Base-by-base conservation (phyloP, 345 rosid genomes). In the Eucalyptus pauciflora region DNA sequence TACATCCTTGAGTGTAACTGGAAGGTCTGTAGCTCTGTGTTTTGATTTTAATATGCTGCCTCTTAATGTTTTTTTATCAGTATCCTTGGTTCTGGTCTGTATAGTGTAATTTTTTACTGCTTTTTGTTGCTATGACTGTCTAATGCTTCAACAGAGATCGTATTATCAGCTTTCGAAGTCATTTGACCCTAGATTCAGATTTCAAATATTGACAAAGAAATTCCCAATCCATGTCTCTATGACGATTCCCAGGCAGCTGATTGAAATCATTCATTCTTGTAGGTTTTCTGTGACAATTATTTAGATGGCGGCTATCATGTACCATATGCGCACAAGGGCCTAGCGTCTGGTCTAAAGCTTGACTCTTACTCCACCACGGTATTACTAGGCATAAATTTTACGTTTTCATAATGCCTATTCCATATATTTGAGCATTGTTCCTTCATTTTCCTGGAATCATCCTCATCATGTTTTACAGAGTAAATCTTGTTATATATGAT, bases 261-360 rank as follows among this genome's bases (percentile, higher is more conserved):
- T 9, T 67, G 85, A 62, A 37, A 52, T 71, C 27, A 41, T 51
- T 64, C 54, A 7, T 86, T 87, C 81, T 91, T 88, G 80, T 92
- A 97, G 99, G 99, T 96, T n/a, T 97, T 97, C 89, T 96, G 98
- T 89, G 99, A 97, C 91, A 97, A 97, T 94, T 97, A 96, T 93
- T 93, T 97, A 88, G 99, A 97, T 91, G 99, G 99, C 88, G 99
- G 99, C 37, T 97, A 97, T 92, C 99, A 97, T 91, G 99, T 97
- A 69, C 99, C 98, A 52, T 96, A 95, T 91, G 99, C 99, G 25
- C 99, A 96, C 91, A 95, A 95, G 93, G 96, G 94, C 89, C 93
- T 96, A 83, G 96, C 96, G 22, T 96, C 98, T 62, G 96, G 97
- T 52, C 97, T 97, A 45, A 81, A 94, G 79, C 96, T 97, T 27